These are phyloP conservation scores for Rhodosporidiobolus sp. DNA, from an alignment of 768 basidiomycete genomes.

Conservation along the genomic window DNA sequence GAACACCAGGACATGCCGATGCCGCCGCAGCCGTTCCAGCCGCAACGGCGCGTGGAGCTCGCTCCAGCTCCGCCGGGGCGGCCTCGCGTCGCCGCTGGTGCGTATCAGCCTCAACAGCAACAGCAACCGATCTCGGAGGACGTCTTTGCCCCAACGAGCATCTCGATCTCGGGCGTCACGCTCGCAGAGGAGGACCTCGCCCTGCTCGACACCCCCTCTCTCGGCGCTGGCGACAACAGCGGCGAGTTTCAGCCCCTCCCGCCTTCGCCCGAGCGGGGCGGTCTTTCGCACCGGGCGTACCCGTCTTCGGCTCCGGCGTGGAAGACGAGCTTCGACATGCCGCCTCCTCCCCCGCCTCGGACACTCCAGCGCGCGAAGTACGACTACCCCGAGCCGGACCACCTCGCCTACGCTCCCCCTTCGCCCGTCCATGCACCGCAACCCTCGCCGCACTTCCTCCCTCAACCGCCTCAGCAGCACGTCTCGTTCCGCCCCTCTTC, in stretches of 20 bases:
- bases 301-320: conserved; percentile 28
- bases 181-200: conserved; percentile 28
- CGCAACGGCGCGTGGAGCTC: no score
- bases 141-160: conserved; percentile 7
- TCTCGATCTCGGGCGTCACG: conserved; percentile 28
- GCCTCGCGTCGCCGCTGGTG: background rate
- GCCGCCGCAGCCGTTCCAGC: background rate
- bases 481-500: background rate
- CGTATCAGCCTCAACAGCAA: background rate
- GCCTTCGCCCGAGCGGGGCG: background rate
- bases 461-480: background rate
- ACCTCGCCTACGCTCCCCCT: background rate
- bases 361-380: background rate
- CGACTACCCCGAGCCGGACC: background rate
- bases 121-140: background rate
- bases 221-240: conserved; percentile 7
- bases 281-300: background rate
- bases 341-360: background rate
- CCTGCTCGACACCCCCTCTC: conserved; percentile 12
- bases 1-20: background rate
- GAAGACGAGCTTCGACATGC: conserved; percentile 24
- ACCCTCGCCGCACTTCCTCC: background rate
- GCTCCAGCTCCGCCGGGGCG: no score
- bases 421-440: background rate
- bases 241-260: no score